Base-by-base conservation (phyloP, 306 rosid species). In the Medicago arabica region DNA sequence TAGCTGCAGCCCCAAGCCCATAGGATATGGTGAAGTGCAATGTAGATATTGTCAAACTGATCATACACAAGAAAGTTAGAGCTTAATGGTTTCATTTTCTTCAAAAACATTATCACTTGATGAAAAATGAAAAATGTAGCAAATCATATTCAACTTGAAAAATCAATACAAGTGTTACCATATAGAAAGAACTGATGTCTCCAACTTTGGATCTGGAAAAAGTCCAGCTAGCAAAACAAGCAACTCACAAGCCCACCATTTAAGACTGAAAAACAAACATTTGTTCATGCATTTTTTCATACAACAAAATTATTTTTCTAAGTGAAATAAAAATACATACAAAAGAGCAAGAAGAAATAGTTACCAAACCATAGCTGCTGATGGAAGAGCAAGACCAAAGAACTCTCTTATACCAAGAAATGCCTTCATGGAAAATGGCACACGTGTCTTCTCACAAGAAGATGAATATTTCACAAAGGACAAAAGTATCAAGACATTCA, bases 311-410 rank as follows among this genome's bases (percentile, higher is more conserved):
- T 53, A 60, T 31, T 63, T 31, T 36, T 38, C 14, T 50, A 59
- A 31, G 16, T 17, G 6, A 51, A 75, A 50, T 16, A 9, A 50
- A 49, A 50, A 47, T 16, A 34, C 8, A 9, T 34, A 59, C 39
- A 34, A n/a, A 38, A 5, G 34, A 49, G 25, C 0, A 7, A 8
- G 54, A 47, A 41, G 9, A 64, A 5, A 31, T 2, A 11, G 6
- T 85, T 83, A 90, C 97, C 97, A 90, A 74, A 82, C 55, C 96
- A 90, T 92, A 0, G 78, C 67, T 4, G 97, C 91, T 9, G 97
- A 83, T 0, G 97, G 96, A 5, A 83, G 15, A n/a, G 88, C 94
- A 49, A 86, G 60, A 0, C 78, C 80, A 74, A 86, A 67, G 81
- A 90, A 92, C 57, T 76, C 53, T 15, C 69, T 8, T 0, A 87